Evolutionary conservation across 2,329 filamentous ascomycete genomes (phyloP).

Genomic region (Graphium sp.): DNA sequence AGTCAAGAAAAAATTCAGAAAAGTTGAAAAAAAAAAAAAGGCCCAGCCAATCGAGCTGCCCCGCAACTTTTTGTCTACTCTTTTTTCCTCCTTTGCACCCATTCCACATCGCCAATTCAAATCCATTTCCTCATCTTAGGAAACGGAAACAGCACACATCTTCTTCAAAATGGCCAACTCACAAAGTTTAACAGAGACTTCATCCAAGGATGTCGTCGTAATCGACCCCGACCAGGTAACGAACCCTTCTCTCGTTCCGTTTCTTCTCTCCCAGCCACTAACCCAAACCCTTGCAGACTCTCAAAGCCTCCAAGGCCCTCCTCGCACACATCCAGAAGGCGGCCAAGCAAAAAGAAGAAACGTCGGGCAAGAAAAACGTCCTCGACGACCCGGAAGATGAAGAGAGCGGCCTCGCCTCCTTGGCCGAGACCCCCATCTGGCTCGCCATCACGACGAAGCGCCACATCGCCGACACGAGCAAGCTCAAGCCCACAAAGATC

Average conservation of each 20-base stretch:
- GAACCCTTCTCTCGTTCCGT: background rate
- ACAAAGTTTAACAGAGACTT: no score
- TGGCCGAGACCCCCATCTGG: constrained; percentile 38
- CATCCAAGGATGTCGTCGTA: constrained; percentile 13
- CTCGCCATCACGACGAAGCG: constrained; percentile 48
- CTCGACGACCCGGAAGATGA: constrained; percentile 28
- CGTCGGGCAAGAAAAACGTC: constrained; percentile 36
- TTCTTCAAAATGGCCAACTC: no score
- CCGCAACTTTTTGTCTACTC: no score
- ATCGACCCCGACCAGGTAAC: constrained; percentile 24
- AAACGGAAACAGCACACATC: no score
- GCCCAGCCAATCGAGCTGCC: no score
- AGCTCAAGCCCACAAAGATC: constrained; percentile 74
- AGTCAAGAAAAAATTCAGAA: no score
- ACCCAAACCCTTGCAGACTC: constrained; percentile 19
- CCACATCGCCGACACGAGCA: constrained; percentile 53
- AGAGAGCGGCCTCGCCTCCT: constrained; percentile 10
- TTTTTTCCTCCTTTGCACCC: no score
- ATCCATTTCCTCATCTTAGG: no score
- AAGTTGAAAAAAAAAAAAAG: no score
- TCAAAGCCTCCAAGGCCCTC: constrained; percentile 47
- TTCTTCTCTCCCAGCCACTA: constrained; percentile 1
- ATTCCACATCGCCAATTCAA: no score
- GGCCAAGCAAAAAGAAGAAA: constrained; percentile 25
- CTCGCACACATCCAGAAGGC: constrained; percentile 43